phyloP scores from a whole-genome alignment of 805 yeast genomes.

The Saccharomycopsis amapae region DNA sequence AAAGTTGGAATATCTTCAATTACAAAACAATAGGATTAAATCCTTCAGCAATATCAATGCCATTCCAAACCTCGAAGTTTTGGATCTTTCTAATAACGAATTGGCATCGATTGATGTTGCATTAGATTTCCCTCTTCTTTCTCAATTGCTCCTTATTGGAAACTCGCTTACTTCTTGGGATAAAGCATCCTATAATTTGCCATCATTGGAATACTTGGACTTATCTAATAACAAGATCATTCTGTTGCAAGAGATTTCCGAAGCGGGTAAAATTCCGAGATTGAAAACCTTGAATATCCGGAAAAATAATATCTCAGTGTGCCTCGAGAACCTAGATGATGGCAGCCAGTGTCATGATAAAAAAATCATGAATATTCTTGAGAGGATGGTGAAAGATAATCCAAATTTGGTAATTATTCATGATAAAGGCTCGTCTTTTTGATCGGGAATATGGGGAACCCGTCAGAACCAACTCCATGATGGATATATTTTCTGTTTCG shows the following conservation, averaged over 20 bases:
- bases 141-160: not conserved
- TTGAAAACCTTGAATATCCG: not conserved
- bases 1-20: not conserved
- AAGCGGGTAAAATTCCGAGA: not conserved
- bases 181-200: not conserved
- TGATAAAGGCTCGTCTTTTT: not conserved
- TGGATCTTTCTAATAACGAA: not conserved
- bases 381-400: not conserved
- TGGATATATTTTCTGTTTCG: too few species aligned
- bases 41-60: not conserved
- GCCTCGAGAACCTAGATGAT: not conserved
- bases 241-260: not conserved
- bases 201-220: not conserved
- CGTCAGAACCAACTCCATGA: too few species aligned
- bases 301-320: not conserved
- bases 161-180: slow-evolving; percentile 4
- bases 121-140: not conserved
- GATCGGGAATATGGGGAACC: too few species aligned
- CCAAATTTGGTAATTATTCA: not conserved
- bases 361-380: not conserved
- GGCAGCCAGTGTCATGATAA: not conserved
- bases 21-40: too few species aligned
- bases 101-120: not conserved
- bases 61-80: not conserved
- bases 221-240: not conserved